Evolutionary conservation across 495 filamentous ascomycete species (phyloP).

Genomic region (Haplographium delicatum): DNA sequence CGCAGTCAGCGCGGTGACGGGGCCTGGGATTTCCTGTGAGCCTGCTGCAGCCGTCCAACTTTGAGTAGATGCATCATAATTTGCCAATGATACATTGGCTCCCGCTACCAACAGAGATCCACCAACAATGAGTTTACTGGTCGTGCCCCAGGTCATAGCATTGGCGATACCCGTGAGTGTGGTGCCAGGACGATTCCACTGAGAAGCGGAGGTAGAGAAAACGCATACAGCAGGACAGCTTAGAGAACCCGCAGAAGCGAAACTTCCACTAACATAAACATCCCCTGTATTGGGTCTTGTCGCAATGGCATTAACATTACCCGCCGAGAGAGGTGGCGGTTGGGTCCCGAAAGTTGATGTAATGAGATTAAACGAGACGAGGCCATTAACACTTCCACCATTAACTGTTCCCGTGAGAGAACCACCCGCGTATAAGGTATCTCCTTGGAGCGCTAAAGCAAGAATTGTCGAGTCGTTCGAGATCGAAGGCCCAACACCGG

Average conservation of each 20-base stretch:
- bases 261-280: slow-evolving; percentile 82
- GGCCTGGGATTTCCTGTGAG: slow-evolving; percentile 65
- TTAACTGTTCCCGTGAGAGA: slow-evolving; percentile 65
- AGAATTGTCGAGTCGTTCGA: slow-evolving; percentile 68
- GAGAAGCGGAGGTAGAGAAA: slow-evolving; percentile 56
- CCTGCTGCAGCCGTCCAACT: slow-evolving; percentile 62
- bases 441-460: slow-evolving; percentile 59
- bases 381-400: slow-evolving; percentile 59
- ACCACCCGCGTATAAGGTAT: slow-evolving; percentile 78
- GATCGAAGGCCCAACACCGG: slow-evolving; percentile 63
- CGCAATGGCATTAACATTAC: slow-evolving; percentile 65
- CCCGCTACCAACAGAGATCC: slow-evolving; percentile 67
- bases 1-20: slow-evolving; percentile 68
- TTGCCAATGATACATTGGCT: slow-evolving; percentile 57
- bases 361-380: slow-evolving; percentile 73
- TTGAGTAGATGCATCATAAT: slow-evolving; percentile 60
- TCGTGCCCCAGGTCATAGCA: slow-evolving; percentile 68
- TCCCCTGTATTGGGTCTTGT: slow-evolving; percentile 65
- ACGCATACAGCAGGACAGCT: slow-evolving; percentile 77
- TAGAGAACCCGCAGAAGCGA: slow-evolving; percentile 74
- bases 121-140: slow-evolving; percentile 63
- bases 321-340: slow-evolving; percentile 64
- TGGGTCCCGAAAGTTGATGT: slow-evolving; percentile 57
- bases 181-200: slow-evolving; percentile 74
- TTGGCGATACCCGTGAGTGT: slow-evolving; percentile 64